Evolutionary conservation across 345 rosid species (phyloP).

Genomic region (Cardamine occulta): DNA sequence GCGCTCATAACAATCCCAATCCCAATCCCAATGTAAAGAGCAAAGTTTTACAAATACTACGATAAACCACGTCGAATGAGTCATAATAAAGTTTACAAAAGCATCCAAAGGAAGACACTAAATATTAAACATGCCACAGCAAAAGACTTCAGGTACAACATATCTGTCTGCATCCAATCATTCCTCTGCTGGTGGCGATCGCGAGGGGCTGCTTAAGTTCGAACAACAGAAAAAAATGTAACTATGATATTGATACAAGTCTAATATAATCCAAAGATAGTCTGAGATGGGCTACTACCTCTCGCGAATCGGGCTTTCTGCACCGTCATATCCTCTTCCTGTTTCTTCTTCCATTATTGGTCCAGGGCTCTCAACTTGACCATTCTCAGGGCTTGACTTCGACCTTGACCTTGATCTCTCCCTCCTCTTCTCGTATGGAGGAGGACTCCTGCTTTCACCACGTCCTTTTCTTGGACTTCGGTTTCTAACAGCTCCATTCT

Average conservation of each 20-base stretch:
- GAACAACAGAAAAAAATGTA: not conserved
- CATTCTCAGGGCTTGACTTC: constrained; percentile 50
- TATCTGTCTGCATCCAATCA: constrained; percentile 26
- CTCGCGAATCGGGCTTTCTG: constrained; percentile 39
- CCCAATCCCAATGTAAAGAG: not conserved
- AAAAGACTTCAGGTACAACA: constrained; percentile 14
- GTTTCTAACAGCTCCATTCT: constrained; percentile 55
- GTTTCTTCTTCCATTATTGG: constrained; percentile 24
- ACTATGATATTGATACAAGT: not conserved
- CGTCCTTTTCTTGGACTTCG: constrained; percentile 48
- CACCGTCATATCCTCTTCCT: constrained; percentile 34
- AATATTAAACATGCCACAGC: not conserved
- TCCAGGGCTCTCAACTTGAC: constrained; percentile 66
- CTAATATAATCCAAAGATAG: not conserved
- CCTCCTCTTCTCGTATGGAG: constrained; percentile 47
- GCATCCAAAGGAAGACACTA: not conserved
- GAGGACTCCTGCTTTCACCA: constrained; percentile 54
- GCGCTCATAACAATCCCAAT: not conserved
- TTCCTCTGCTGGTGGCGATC: constrained; percentile 40
- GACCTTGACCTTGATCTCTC: constrained; percentile 30
- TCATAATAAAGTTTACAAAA: constrained; percentile 18
- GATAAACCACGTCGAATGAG: constrained; percentile 6
- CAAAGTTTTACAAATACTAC: not conserved
- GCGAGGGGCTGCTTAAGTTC: constrained; percentile 32
- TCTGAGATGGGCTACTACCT: constrained; percentile 22